phyloP scores from a whole-genome alignment of 2,329 filamentous ascomycete species.

The Fusarium pseudograminearum region DNA sequence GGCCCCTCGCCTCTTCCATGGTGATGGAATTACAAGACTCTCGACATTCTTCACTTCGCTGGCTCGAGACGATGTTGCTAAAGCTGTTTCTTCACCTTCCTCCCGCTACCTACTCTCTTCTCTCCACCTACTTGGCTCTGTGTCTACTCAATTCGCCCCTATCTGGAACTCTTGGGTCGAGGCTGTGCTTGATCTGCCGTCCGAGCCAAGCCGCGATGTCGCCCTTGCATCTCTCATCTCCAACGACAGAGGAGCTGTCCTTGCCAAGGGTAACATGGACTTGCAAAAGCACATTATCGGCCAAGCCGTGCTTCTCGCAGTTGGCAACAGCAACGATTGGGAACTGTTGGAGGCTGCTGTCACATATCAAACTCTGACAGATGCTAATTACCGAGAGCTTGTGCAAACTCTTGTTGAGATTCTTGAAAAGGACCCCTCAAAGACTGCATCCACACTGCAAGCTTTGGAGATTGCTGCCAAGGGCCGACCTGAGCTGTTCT shows the following conservation, averaged over 20 bases:
- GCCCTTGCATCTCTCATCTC: slow-evolving; percentile 62
- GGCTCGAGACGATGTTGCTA: slow-evolving; percentile 65
- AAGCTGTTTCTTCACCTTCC: slow-evolving; percentile 76
- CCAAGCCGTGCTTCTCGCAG: slow-evolving; percentile 55
- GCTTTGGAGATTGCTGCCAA: slow-evolving; percentile 63
- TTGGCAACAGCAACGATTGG: slow-evolving; percentile 53
- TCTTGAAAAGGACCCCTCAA: slow-evolving; percentile 48
- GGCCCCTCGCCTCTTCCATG: slow-evolving; percentile 57
- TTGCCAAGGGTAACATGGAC: slow-evolving; percentile 54
- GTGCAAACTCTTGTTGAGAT: slow-evolving; percentile 52
- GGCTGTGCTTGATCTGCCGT: slow-evolving; percentile 54
- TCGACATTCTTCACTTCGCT: slow-evolving; percentile 62
- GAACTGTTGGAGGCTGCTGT: slow-evolving; percentile 63
- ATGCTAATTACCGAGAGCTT: slow-evolving; percentile 52
- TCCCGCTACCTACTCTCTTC: slow-evolving; percentile 73
- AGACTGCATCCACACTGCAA: slow-evolving; percentile 53
- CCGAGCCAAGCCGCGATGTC: slow-evolving; percentile 41
- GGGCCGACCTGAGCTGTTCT: slow-evolving; percentile 59
- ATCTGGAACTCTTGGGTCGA: slow-evolving; percentile 62
- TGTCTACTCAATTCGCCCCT: slow-evolving; percentile 53
- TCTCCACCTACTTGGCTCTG: slow-evolving; percentile 67
- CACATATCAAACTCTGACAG: slow-evolving; percentile 56
- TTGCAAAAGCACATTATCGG: slow-evolving; percentile 63
- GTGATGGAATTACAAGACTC: slow-evolving; percentile 52
- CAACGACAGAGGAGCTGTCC: slow-evolving; percentile 53